phyloP scores from a whole-genome alignment of 2,329 filamentous ascomycete genomes.

The Purpureocillium takamizusanense region DNA sequence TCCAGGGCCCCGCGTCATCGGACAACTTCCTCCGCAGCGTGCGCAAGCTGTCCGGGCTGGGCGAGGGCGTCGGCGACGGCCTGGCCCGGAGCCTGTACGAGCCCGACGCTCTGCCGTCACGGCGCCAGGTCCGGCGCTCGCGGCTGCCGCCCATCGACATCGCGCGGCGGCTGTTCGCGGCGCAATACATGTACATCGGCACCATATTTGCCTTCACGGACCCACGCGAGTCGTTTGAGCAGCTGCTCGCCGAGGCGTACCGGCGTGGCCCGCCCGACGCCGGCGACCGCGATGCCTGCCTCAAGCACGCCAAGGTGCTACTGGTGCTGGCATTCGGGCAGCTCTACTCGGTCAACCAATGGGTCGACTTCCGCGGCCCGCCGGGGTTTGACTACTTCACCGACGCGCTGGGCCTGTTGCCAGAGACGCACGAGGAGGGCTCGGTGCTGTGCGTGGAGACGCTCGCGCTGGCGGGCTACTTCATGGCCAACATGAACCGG shows the following conservation, averaged over 20 bases:
- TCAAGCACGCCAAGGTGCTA: slow-evolving; percentile 41
- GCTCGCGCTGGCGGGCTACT: slow-evolving; percentile 44
- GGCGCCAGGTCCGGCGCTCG: slow-evolving; percentile 16
- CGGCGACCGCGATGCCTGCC: slow-evolving; percentile 34
- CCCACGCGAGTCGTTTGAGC: slow-evolving; percentile 33
- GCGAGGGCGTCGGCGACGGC: slow-evolving; percentile 20
- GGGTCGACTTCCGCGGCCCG: slow-evolving; percentile 40
- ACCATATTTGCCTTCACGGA: slow-evolving; percentile 47
- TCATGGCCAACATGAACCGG: slow-evolving; percentile 47
- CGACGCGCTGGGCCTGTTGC: slow-evolving; percentile 39
- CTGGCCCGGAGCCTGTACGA: slow-evolving; percentile 22
- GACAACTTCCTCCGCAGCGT: slow-evolving; percentile 29
- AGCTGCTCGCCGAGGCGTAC: slow-evolving; percentile 33
- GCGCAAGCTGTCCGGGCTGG: slow-evolving; percentile 22
- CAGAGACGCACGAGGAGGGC: slow-evolving; percentile 45
- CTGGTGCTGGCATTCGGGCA: slow-evolving; percentile 46
- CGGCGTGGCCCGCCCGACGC: slow-evolving; percentile 26
- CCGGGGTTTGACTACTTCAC: slow-evolving; percentile 48
- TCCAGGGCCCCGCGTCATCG: slow-evolving; percentile 27
- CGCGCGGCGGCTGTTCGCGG: slow-evolving; percentile 38
- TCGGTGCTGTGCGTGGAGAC: slow-evolving; percentile 46
- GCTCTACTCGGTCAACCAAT: slow-evolving; percentile 49
- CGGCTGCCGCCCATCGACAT: slow-evolving; percentile 39
- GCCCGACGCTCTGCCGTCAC: slow-evolving; percentile 21
- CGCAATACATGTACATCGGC: slow-evolving; percentile 47